Evolutionary conservation across 179 eudicot genomes (phyloP).

Genomic region (Heliamphora pulchella): DNA sequence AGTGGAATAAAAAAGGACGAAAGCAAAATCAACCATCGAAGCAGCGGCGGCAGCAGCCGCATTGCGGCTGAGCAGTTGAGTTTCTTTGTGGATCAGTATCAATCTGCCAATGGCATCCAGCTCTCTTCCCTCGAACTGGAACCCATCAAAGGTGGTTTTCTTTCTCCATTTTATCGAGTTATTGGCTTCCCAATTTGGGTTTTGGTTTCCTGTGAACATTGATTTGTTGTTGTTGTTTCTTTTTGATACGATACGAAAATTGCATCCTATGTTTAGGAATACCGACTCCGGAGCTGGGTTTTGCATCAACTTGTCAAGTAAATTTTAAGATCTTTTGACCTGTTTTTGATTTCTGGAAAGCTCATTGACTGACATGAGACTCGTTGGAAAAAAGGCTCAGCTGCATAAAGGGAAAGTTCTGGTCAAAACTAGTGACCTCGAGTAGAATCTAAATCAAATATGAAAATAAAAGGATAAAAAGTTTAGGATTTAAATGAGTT

Average conservation of each 20-base stretch:
- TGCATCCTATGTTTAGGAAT: neutral
- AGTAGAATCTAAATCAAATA: too few relatives aligned
- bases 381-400: too few relatives aligned
- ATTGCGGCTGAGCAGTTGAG: conserved; percentile 38
- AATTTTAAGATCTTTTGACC: neutral
- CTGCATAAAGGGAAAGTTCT: too few relatives aligned
- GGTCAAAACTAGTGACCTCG: too few relatives aligned
- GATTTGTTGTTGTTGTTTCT: neutral
- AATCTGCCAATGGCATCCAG: conserved; percentile 47
- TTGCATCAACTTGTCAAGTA: neutral
- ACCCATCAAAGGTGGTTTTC: conserved; percentile 38
- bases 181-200: neutral
- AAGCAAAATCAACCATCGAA: neutral
- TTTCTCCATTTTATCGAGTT: neutral
- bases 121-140: conserved; percentile 77
- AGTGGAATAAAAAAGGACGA: neutral
- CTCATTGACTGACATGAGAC: neutral
- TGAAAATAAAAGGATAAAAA: too few relatives aligned
- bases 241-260: neutral
- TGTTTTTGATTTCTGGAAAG: neutral
- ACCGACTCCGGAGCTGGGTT: neutral
- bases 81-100: conserved; percentile 52
- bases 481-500: too few relatives aligned
- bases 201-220: neutral
- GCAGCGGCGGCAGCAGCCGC: neutral